A percentile compares a stretch with the other conserved stretches of the same genome.
Conservation (phyloP, 345 rosid genomes). For the Acer campestre region DNA sequence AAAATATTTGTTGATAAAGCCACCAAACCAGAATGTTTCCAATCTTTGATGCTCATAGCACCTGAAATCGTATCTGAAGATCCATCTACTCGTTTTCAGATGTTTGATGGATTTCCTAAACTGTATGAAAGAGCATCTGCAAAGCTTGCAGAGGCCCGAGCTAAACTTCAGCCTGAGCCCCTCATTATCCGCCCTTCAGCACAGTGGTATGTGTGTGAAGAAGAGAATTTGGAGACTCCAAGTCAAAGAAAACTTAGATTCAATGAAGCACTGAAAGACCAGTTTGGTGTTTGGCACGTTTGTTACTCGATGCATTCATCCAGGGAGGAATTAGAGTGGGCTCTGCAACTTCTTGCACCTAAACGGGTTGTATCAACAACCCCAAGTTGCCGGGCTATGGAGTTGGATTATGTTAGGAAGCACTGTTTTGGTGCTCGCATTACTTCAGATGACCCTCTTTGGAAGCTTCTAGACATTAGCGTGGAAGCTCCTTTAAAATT, state of each 20-base stretch:
- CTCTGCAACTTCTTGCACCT: constrained; percentile 69
- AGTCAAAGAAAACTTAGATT: constrained; percentile 51
- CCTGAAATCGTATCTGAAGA: constrained; percentile 72
- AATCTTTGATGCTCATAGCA: constrained; percentile 43
- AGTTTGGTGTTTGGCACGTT: constrained; percentile 86
- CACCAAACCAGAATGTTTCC: constrained; percentile 50
- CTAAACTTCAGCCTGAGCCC: constrained; percentile 61
- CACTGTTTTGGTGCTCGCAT: constrained; percentile 48
- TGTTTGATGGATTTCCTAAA: constrained; percentile 76
- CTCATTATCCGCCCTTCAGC: constrained; percentile 82
- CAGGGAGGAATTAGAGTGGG: constrained; percentile 74
- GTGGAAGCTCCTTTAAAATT: constrained; percentile 39
- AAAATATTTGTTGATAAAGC: constrained; percentile 70
- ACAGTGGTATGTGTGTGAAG: constrained; percentile 82
- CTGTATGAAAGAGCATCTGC: constrained; percentile 66
- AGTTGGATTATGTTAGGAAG: constrained; percentile 67
- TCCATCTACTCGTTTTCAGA: constrained; percentile 66
- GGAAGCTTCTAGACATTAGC: constrained; percentile 80
- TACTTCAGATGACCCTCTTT: constrained; percentile 56
- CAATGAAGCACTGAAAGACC: constrained; percentile 68
- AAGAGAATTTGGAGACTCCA: constrained; percentile 37
- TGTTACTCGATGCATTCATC: constrained; percentile 94
- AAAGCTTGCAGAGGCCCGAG: constrained; percentile 65
- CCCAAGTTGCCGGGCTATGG: constrained; percentile 76
- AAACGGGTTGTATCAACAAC: constrained; percentile 84